These are phyloP conservation scores for Bathelium albidoporum DNA, from an alignment of 495 filamentous ascomycete genomes.

Conservation along the genomic window DNA sequence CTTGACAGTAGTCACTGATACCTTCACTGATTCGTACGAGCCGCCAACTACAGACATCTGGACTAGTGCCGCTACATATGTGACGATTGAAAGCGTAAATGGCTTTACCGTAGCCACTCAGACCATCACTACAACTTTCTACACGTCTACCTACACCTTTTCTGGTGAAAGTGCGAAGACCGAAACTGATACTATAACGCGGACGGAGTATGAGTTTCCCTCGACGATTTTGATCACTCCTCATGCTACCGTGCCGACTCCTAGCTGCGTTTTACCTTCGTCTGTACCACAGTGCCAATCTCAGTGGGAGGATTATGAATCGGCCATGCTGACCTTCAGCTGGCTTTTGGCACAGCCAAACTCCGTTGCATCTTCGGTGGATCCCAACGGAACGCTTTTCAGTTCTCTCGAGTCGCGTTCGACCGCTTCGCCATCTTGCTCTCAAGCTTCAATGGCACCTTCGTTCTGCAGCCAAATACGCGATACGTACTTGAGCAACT, in stretches of 20 bases:
- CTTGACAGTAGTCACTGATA: neutral
- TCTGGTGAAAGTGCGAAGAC: neutral
- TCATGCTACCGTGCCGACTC: neutral
- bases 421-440: neutral
- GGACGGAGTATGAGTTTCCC: neutral
- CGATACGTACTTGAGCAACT: neutral
- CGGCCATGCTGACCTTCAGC: neutral
- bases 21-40: neutral
- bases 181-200: neutral
- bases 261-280: neutral
- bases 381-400: neutral
- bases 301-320: neutral
- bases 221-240: neutral
- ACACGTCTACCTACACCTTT: neutral
- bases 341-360: neutral
- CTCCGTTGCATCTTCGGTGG: neutral
- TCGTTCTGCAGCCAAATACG: neutral
- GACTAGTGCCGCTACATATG: neutral
- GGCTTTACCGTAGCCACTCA: neutral
- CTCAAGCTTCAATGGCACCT: neutral
- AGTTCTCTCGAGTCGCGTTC: neutral
- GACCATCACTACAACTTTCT: neutral
- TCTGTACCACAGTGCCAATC: slow-evolving; percentile 4
- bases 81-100: neutral
- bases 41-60: neutral